These are phyloP conservation scores for Pyrenochaeta sp. DNA, from an alignment of 2,329 filamentous ascomycete species.

Conservation along the genomic window DNA sequence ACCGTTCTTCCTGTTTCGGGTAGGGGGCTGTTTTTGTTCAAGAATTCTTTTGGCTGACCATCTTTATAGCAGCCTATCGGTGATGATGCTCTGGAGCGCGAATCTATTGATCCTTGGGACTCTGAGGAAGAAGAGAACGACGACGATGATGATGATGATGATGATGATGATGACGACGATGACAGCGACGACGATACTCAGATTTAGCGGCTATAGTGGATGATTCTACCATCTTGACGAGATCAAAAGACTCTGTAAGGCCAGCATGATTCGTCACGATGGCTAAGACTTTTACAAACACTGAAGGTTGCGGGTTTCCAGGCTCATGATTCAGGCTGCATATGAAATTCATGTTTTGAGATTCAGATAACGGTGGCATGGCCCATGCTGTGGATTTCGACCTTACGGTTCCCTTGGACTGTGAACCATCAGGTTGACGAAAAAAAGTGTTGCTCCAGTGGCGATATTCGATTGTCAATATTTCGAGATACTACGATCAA, in stretches of 20 bases:
- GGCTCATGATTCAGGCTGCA: too few relatives aligned
- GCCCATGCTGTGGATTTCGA: too few relatives aligned
- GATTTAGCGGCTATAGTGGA: constrained; percentile 14
- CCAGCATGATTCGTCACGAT: not conserved
- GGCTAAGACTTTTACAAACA: not conserved
- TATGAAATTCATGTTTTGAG: too few relatives aligned
- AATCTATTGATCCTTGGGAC: constrained; percentile 15
- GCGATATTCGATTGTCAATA: too few relatives aligned
- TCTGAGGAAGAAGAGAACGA: constrained; percentile 9
- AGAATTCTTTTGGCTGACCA: not conserved
- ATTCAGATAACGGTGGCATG: too few relatives aligned
- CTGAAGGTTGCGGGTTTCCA: too few relatives aligned
- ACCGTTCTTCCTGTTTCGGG: not conserved
- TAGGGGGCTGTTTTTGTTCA: not conserved
- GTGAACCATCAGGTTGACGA: too few relatives aligned
- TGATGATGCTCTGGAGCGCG: constrained; percentile 7
- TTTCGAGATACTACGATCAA: too few relatives aligned
- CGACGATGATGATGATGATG: constrained; percentile 27
- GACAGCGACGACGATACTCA: constrained; percentile 51
- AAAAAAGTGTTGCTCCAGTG: too few relatives aligned
- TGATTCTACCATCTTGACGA: not conserved
- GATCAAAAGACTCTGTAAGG: not conserved
- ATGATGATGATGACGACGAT: constrained; percentile 50
- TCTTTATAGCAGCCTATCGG: constrained; percentile 15
- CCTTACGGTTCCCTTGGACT: too few relatives aligned